Percentiles rank a stretch among this genome's conserved stretches.
Evolutionary conservation across 495 filamentous ascomycete species (phyloP).

Genomic region (Niebla homalea): DNA sequence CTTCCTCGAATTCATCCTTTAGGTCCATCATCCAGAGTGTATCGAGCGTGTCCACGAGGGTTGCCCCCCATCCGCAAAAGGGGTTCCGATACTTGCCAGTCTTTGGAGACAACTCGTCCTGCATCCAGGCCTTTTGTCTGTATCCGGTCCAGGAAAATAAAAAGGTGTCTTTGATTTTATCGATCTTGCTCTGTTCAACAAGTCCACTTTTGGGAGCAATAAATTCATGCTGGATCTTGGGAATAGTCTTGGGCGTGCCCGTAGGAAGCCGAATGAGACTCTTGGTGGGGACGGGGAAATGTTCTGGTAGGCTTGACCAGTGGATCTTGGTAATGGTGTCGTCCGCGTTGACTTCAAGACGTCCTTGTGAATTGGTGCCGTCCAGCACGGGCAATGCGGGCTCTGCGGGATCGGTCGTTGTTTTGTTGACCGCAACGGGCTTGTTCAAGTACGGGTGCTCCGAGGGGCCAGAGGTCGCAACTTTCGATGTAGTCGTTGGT

Average conservation of each 20-base stretch:
- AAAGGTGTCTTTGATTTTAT: constrained; percentile 54
- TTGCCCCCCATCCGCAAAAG: constrained; percentile 92
- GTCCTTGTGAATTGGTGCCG: constrained; percentile 25
- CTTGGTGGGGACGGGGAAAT: constrained; percentile 56
- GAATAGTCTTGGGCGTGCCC: constrained; percentile 52
- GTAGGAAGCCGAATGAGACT: constrained; percentile 66
- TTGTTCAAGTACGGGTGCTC: not conserved
- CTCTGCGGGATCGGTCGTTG: constrained; percentile 4
- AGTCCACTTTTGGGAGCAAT: constrained; percentile 44
- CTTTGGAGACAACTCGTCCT: constrained; percentile 66
- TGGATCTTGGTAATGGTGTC: constrained; percentile 32
- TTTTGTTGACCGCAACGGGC: constrained; percentile 4
- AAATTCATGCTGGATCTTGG: constrained; percentile 63
- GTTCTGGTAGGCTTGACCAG: constrained; percentile 59
- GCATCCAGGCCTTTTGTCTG: constrained; percentile 57
- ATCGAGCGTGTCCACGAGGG: constrained; percentile 84
- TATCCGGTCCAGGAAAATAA: constrained; percentile 66
- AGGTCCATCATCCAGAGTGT: constrained; percentile 95
- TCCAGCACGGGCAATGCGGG: constrained; percentile 13
- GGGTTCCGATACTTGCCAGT: constrained; percentile 50
- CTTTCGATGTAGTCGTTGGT: not conserved
- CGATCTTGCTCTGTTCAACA: constrained; percentile 47
- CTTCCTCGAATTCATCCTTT: constrained; percentile 79
- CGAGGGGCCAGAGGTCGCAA: not conserved
- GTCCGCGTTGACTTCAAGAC: constrained; percentile 28